Evolutionary conservation across 129 eudicot species (phyloP).

Genomic region (Flaveria brownii): DNA sequence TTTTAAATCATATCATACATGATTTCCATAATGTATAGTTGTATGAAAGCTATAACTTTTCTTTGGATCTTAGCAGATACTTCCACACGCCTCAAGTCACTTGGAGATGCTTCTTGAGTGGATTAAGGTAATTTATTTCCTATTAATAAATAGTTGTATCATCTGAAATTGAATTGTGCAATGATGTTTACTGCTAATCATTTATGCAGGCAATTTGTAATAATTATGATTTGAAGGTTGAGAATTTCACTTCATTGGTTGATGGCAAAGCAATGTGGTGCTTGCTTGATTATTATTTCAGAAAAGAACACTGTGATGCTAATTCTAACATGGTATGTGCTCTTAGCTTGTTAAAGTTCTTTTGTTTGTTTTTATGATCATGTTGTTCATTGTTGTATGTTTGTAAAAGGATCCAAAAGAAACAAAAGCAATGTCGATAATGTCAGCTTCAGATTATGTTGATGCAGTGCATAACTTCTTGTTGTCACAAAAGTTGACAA

Average conservation of each 20-base stretch:
- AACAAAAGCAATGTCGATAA: conserved; percentile 55
- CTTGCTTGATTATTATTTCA: conserved; percentile 86
- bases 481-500: conserved; percentile 78
- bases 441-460: conserved; percentile 71
- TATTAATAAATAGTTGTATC: background rate
- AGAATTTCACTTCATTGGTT: conserved; percentile 60
- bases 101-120: conserved; percentile 84
- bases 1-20: background rate
- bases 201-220: conserved; percentile 69
- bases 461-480: conserved; percentile 97
- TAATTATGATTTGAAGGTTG: conserved; percentile 63
- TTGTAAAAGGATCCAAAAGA: conserved; percentile 44
- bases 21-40: background rate
- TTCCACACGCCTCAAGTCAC: conserved; percentile 37
- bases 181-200: background rate
- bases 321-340: conserved; percentile 47
- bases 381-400: background rate
- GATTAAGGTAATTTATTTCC: conserved; percentile 64
- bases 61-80: conserved; percentile 43
- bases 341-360: background rate
- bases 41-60: conserved; percentile 5
- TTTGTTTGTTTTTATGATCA: conserved; percentile 3
- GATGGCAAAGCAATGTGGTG: conserved; percentile 99
- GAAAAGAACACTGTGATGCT: conserved; percentile 56
- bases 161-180: conserved; percentile 3